These are phyloP conservation scores for Eucalyptus curtisii DNA, from an alignment of 345 rosid genomes.

Conservation along the genomic window DNA sequence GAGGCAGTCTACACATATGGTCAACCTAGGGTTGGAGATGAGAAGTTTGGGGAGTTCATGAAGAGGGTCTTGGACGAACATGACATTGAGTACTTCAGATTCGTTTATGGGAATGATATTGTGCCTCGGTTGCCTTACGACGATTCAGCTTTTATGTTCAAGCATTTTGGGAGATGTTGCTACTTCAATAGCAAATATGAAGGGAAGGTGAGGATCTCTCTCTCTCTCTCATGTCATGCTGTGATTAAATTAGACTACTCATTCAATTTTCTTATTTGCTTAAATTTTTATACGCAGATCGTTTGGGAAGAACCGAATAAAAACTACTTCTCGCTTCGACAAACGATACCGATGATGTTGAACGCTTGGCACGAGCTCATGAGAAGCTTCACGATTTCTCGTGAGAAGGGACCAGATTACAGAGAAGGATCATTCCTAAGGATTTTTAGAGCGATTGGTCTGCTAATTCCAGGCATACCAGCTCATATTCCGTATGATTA, in stretches of 20 bases:
- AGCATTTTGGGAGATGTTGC: slow-evolving; percentile 55
- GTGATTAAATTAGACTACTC: not conserved
- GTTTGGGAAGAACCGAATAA: slow-evolving; percentile 52
- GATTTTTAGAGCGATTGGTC: not conserved
- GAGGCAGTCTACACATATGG: slow-evolving; percentile 66
- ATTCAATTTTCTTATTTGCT: not conserved
- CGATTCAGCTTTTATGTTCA: slow-evolving; percentile 27
- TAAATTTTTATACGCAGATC: slow-evolving; percentile 2
- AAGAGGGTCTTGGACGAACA: slow-evolving; percentile 5
- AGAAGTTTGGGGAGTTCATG: slow-evolving; percentile 33
- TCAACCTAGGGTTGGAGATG: slow-evolving; percentile 68
- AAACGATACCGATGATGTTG: slow-evolving; percentile 26
- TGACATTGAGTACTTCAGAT: slow-evolving; percentile 31
- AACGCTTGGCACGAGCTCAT: slow-evolving; percentile 50
- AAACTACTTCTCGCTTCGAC: slow-evolving; percentile 40
- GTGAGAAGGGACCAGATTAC: not conserved
- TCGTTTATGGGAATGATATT: slow-evolving; percentile 47
- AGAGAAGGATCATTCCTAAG: not conserved
- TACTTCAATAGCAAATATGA: slow-evolving; percentile 35
- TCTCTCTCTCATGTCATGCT: not conserved
- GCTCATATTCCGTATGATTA: not conserved
- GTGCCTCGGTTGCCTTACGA: slow-evolving; percentile 50
- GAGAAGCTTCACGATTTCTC: slow-evolving; percentile 18
- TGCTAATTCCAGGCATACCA: not conserved
- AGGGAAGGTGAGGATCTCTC: slow-evolving; percentile 22